Conservation (phyloP, 805 yeast genomes). For the Candida vartiovaarae region DNA sequence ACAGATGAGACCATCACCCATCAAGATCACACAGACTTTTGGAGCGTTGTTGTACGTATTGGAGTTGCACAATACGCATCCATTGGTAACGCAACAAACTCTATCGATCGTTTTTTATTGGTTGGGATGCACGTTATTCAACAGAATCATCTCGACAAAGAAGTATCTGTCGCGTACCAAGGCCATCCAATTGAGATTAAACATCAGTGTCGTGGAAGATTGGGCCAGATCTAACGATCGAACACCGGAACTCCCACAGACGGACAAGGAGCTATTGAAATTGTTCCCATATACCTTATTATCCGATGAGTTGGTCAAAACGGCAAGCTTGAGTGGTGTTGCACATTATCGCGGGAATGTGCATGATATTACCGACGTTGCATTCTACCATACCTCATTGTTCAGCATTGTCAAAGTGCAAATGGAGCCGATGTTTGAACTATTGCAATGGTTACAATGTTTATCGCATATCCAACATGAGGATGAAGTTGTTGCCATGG, state of each 20-base stretch:
- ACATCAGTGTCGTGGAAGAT: constrained; percentile 81
- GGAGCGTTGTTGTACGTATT: constrained; percentile 85
- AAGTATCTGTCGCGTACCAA: constrained; percentile 71
- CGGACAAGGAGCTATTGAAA: constrained; percentile 31
- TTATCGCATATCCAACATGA: constrained; percentile 64
- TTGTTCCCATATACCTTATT: constrained; percentile 31
- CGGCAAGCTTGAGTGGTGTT: constrained; percentile 2
- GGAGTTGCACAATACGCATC: constrained; percentile 74
- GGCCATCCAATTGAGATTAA: constrained; percentile 86
- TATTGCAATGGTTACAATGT: constrained; percentile 88
- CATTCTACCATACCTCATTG: constrained; percentile 59
- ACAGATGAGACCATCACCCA: constrained; percentile 84
- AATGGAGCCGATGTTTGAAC: constrained; percentile 65
- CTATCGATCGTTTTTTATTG: constrained; percentile 73
- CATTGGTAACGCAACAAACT: constrained; percentile 70
- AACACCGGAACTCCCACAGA: constrained; percentile 26
- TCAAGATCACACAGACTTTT: constrained; percentile 74
- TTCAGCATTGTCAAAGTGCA: constrained; percentile 60
- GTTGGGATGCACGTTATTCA: constrained; percentile 67
- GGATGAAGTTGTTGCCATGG: constrained; percentile 50
- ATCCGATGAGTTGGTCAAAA: constrained; percentile 19
- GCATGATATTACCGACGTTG: constrained; percentile 39
- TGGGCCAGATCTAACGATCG: constrained; percentile 59
- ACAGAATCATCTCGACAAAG: constrained; percentile 58
- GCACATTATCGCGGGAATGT: constrained; percentile 16